Evolutionary conservation across 306 rosid species (phyloP), one percentile per base, ranked within the genome.

Genomic region (Echinosophora koreensis): DNA sequence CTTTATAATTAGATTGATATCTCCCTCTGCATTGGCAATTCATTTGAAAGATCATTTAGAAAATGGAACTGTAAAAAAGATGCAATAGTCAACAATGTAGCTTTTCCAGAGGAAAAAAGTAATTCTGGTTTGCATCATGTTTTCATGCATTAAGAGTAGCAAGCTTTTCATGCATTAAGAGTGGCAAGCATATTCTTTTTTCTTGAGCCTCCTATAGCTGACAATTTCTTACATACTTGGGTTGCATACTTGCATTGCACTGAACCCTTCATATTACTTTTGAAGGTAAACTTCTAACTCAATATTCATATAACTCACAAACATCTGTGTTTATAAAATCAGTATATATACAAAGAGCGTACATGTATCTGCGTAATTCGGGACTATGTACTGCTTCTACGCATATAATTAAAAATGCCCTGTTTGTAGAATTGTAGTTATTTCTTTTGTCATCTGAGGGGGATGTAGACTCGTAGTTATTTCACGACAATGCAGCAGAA

Each of bases 321-420:
- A 12, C 67, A 44, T 63, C 15, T 14, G 5, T 51, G 35, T 37
- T 12, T 61, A 58, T 32, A 73, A 10, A 41, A 52, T 75, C 66
- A 60, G 17, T 28, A 37, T 5, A 47, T 30, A 37, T 5, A 47
- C 37, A n/a, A 32, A 61, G 57, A 3, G 3, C 8, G 11, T 10
- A 14, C 15, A 8, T 41, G 5, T 10, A 37, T 34, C n/a, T 44
- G 10, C 1, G 10, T 51, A 22, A 46, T 2, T 14, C 15, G 11
- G 52, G 42, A 58, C 56, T 69, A 69, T 74, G 8, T 68, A 60
- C 37, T 66, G 58, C 78, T 61, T 44, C 58, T n/a, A 12, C 44
- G 3, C 49, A 56, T 16, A 30, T 47, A 55, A 42, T 54, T 61
- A 35, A 22, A 22, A 22, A 22, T 22, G 1, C 22, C 22, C 22